A percentile compares a stretch with the other conserved stretches of the same genome.
phyloP scores from a whole-genome alignment of 805 yeast species.

The Candida maris region DNA sequence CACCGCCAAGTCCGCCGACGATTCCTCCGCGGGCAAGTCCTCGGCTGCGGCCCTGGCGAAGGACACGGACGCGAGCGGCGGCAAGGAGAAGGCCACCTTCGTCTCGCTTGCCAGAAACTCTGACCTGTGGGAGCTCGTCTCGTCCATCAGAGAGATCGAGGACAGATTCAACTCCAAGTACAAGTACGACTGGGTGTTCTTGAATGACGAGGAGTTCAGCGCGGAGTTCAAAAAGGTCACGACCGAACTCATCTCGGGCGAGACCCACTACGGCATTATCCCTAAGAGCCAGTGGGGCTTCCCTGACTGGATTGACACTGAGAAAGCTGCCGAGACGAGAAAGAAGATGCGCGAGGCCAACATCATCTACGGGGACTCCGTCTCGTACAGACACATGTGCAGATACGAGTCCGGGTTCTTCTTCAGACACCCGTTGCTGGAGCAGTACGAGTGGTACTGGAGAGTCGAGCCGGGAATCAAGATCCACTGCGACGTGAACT shows the following conservation, averaged over 20 bases:
- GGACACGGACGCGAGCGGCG: constrained; percentile 8
- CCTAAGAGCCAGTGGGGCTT: constrained; percentile 86
- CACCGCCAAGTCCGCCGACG: not conserved
- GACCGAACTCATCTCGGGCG: constrained; percentile 67
- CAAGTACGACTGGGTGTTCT: constrained; percentile 92
- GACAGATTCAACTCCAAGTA: constrained; percentile 81
- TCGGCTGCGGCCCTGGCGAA: constrained; percentile 4
- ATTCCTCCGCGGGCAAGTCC: constrained; percentile 13
- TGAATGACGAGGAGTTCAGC: constrained; percentile 81
- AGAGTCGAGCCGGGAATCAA: constrained; percentile 86
- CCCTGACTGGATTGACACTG: constrained; percentile 78
- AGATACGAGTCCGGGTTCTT: constrained; percentile 89
- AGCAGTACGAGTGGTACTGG: constrained; percentile 89
- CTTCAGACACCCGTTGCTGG: constrained; percentile 69
- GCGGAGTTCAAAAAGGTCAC: constrained; percentile 77
- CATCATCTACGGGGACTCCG: constrained; percentile 63
- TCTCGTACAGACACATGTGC: constrained; percentile 86
- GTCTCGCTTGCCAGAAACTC: constrained; percentile 74
- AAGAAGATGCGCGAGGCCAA: constrained; percentile 46
- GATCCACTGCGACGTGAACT: constrained; percentile 77
- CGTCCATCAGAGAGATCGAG: constrained; percentile 73
- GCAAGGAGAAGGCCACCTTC: constrained; percentile 69
- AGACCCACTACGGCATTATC: constrained; percentile 70
- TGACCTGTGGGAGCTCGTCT: constrained; percentile 60
- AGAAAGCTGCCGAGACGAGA: constrained; percentile 57